Evolutionary conservation across 352 stramenopile species (phyloP).

Genomic region (Peronospora belbahrii): DNA sequence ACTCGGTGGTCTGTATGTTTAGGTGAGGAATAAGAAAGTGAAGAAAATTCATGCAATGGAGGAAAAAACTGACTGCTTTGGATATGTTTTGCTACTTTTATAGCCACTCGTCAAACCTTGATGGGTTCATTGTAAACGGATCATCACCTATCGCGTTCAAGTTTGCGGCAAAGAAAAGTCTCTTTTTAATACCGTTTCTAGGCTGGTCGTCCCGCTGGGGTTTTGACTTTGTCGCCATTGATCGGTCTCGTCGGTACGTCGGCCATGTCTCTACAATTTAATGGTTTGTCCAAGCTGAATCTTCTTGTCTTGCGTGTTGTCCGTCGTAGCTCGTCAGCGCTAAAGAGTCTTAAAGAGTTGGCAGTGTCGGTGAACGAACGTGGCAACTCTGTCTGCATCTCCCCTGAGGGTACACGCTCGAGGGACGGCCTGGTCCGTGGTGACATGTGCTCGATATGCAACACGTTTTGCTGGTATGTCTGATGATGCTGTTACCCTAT

Average conservation of each 20-base stretch:
- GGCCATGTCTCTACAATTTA: not conserved
- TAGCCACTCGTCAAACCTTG: constrained; percentile 76
- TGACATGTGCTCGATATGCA: not conserved
- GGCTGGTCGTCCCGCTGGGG: constrained; percentile 68
- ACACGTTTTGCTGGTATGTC: not conserved
- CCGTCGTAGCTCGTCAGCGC: constrained; percentile 34
- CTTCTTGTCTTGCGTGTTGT: not conserved
- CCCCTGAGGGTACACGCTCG: constrained; percentile 74
- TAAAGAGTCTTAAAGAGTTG: constrained; percentile 66
- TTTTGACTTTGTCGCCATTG: constrained; percentile 76
- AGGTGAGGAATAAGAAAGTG: constrained; percentile 28
- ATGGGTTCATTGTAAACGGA: constrained; percentile 77
- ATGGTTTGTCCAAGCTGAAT: not conserved
- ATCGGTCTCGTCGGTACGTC: constrained; percentile 57
- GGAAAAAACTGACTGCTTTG: not conserved
- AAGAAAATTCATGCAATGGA: not conserved
- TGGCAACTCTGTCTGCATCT: constrained; percentile 75
- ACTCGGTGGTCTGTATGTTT: constrained; percentile 80
- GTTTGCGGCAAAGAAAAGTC: constrained; percentile 80
- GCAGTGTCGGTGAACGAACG: constrained; percentile 59
- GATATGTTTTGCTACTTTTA: not conserved
- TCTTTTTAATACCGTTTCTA: constrained; percentile 74
- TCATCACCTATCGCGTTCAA: constrained; percentile 65
- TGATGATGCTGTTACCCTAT: not conserved
- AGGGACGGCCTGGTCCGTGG: constrained; percentile 58